Percentiles rank a stretch among this genome's conserved stretches.
These are phyloP conservation scores for Cladosporium oxysporum DNA, from an alignment of 2,329 filamentous ascomycete genomes.

Conservation along the genomic window DNA sequence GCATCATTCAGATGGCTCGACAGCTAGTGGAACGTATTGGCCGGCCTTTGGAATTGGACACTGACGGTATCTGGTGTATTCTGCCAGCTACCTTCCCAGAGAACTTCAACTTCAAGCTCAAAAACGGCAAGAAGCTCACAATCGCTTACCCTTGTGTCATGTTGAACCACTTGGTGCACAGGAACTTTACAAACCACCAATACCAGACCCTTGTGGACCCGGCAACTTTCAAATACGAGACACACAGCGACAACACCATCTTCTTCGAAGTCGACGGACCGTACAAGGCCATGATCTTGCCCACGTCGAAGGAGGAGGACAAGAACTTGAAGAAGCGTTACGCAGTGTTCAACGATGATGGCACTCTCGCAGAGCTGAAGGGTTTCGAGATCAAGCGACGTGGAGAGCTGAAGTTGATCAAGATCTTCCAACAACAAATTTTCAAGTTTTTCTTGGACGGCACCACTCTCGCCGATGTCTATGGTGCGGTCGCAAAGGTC, in stretches of 20 bases:
- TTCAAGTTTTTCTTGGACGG: slow-evolving; percentile 99
- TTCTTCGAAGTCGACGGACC: slow-evolving; percentile 99
- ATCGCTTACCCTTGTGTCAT: slow-evolving; percentile 99
- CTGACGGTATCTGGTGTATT: slow-evolving; percentile 99
- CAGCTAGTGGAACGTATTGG: slow-evolving; percentile 92
- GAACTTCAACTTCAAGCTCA: slow-evolving; percentile 91
- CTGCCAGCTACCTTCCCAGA: slow-evolving; percentile 93
- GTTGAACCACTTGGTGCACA: slow-evolving; percentile 97
- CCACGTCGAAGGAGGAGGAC: slow-evolving; percentile 97
- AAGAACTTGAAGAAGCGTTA: slow-evolving; percentile 99
- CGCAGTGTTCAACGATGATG: slow-evolving; percentile 97
- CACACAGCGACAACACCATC: slow-evolving; percentile 97
- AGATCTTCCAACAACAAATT: slow-evolving; percentile 98
- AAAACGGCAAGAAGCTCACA: slow-evolving; percentile 93
- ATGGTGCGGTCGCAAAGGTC: slow-evolving; percentile 86
- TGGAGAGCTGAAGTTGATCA: slow-evolving; percentile 98
- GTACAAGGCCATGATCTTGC: slow-evolving; percentile 95
- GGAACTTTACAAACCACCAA: slow-evolving; percentile 92
- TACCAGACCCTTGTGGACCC: slow-evolving; percentile 87
- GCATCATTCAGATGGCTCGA: slow-evolving; percentile 94
- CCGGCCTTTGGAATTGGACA: slow-evolving; percentile 89
- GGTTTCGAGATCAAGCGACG: slow-evolving; percentile 96
- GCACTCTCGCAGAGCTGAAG: slow-evolving; percentile 90
- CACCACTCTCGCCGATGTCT: slow-evolving; percentile 82
- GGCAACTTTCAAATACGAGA: slow-evolving; percentile 84